Base-by-base conservation (phyloP, 495 filamentous ascomycete genomes). In the Tuber indicum region DNA sequence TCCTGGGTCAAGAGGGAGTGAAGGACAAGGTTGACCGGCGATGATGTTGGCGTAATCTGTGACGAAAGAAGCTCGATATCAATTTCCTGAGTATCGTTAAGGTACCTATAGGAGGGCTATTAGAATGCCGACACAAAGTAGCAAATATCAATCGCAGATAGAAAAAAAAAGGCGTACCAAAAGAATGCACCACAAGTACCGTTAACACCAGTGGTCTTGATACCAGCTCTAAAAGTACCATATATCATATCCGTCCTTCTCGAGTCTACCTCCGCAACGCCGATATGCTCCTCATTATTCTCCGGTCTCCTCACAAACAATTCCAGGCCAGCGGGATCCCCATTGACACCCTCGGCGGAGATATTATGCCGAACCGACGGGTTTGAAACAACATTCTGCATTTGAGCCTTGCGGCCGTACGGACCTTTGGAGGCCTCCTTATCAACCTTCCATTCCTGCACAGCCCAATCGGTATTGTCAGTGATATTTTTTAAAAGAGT, bases 181-280 rank as follows among this genome's bases (percentile, higher is more conserved):
- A 93, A 94, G 82, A 93, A 93, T 23, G 92, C 91, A 36, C 87
- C 89, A 84, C 92, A 94, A 14, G 92, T 93, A 21, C 92, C 92
- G 42, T 85, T 80, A 8, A 87, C 79, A 74, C 80, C 81, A 2
- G 90, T 88, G 58, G 90, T 79, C 85, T 89, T 91, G 84, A 93
- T 89, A 46, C 87, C 87, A 4, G 90, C 88, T 19, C 92, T 85
- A 78, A 91, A 93, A 72, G 87, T 90, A 3, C 92, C 92, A 79
- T 88, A 91, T 14, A 87, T 81, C 81, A 92, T 84, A 81, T 94
- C 90, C n/a, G 83, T 75, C 45, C 90, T 84, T 7, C 82, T 78
- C 42, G 89, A 88, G 46, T 88, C 88, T 62, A 92, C 82, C 83
- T 94, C 91, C 0, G 89, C 89, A 41, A 87, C 86, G 2, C 87